A percentile compares a stretch with the other conserved stretches of the same genome.
These are phyloP conservation scores for Trichosporon ovoides DNA, from an alignment of 1,284 basidiomycete genomes.

Conservation along the genomic window DNA sequence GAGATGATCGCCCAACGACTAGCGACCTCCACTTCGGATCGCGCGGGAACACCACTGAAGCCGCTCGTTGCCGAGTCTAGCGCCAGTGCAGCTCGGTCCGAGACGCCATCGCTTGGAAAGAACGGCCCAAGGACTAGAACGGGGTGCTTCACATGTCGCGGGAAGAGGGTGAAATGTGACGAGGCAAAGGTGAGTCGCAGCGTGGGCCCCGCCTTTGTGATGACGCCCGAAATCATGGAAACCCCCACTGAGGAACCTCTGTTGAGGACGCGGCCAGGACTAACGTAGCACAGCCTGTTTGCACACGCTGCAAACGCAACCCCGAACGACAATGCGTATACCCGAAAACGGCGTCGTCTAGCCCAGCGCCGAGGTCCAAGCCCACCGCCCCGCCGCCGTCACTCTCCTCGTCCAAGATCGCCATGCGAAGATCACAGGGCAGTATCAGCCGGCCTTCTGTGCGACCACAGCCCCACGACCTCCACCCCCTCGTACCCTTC, in stretches of 20 bases:
- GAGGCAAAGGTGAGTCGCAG: slow-evolving; percentile 11
- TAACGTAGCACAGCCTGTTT: slow-evolving; percentile 10
- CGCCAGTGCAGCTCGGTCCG: background rate
- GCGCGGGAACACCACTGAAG: background rate
- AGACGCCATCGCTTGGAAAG: slow-evolving; percentile 9
- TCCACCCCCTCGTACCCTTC: background rate
- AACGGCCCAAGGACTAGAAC: slow-evolving; percentile 15
- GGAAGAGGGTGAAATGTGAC: slow-evolving; percentile 19
- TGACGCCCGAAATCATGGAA: no score
- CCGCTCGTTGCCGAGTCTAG: background rate
- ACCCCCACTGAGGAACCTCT: no score
- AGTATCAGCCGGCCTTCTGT: background rate
- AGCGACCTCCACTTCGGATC: no score
- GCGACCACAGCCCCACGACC: background rate
- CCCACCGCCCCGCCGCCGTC: background rate
- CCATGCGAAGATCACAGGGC: background rate
- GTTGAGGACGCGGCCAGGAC: background rate
- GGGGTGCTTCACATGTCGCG: slow-evolving; percentile 19
- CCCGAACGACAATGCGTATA: slow-evolving; percentile 17
- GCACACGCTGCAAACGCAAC: slow-evolving; percentile 15
- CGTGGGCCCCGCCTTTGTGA: no score
- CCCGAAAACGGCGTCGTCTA: slow-evolving; percentile 5
- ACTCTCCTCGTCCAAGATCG: background rate
- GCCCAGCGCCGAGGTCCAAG: background rate
- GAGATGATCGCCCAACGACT: slow-evolving; percentile 7